Evolutionary conservation across 371 early-diverging fungal genomes (phyloP), one percentile per base, ranked within the genome.

Genomic region (Syncephalastrum sp.): DNA sequence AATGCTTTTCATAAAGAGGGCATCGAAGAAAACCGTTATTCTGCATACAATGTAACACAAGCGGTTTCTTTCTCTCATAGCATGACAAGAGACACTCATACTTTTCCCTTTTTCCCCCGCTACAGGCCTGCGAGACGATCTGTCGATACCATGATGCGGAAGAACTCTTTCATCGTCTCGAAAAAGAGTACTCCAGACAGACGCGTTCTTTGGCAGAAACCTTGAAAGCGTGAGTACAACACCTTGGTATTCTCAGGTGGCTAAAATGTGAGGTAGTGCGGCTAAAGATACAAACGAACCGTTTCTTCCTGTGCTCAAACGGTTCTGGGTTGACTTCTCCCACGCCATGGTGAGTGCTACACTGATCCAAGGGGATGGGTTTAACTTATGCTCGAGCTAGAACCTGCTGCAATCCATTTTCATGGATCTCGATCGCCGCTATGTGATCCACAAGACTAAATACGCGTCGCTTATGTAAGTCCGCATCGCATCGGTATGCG

Each of bases 381-480:
- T 58, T 38, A 56, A n/a, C 41, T 52, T 23, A 50, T 24, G 27
- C 17, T 46, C 51, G 8, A 23, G 13, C 54, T 60, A 82, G 83
- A 74, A 75, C 15, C 81, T 88, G 69, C 89, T 94, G 38, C 75
- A 91, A 24, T 90, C 86, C 62, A 83, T 97, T 13, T 95, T 95
- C 65, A 82, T 95, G 63, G 94, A 94, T 60, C 74, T 97, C 42
- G 97, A 97, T 72, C 87, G 97, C 47, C 89, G 92, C 4, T 94
- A 91, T 67, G 87, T 92, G 5, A 72, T 95, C 21, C 89, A 91
- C 41, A 83, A 84, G 0, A 69, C 88, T 14, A 77, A 82, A 8
- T 67, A 85, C 23, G 61, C 80, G 42, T 88, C 91, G 4, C 67
- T 96, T 25, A 90, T 93, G 86, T 77, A 74, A 53, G 61, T 46